A percentile compares a stretch with the other conserved stretches of the same genome.
These are phyloP conservation scores for Gyromitra esculenta DNA, from an alignment of 2,329 filamentous ascomycete species.

Conservation along the genomic window DNA sequence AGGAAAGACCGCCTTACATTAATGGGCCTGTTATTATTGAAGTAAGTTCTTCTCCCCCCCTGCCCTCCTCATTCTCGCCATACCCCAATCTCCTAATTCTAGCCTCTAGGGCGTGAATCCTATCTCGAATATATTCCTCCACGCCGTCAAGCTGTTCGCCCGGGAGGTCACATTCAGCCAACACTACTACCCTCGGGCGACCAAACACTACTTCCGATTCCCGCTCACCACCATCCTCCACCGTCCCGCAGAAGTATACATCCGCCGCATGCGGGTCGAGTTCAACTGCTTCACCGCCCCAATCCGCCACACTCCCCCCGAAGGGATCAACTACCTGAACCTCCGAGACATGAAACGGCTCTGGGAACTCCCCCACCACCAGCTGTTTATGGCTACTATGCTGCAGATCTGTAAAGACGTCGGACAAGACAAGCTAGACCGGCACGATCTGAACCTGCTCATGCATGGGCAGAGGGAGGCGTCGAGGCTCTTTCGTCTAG, in stretches of 20 bases:
- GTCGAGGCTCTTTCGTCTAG: background rate
- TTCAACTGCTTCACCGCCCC: conserved; percentile 15
- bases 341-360: conserved; percentile 15
- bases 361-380: conserved; percentile 13
- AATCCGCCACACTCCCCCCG: conserved; percentile 3
- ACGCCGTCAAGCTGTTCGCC: background rate
- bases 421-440: background rate
- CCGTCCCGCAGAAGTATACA: background rate
- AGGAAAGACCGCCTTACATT: background rate
- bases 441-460: conserved; percentile 13
- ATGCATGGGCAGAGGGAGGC: conserved; percentile 10
- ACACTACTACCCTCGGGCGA: background rate
- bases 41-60: background rate
- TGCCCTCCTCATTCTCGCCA: background rate
- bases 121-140: conserved; percentile 9
- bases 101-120: background rate
- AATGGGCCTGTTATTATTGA: conserved; percentile 2
- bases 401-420: conserved; percentile 16
- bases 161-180: background rate
- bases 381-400: conserved; percentile 6
- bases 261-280: conserved; percentile 3
- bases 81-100: background rate
- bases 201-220: background rate
- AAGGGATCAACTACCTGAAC: conserved; percentile 19
- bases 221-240: background rate